A percentile compares a stretch with the other conserved stretches of the same genome.
phyloP scores from a whole-genome alignment of 352 stramenopile genomes.

The Peronospora belbahrii region DNA sequence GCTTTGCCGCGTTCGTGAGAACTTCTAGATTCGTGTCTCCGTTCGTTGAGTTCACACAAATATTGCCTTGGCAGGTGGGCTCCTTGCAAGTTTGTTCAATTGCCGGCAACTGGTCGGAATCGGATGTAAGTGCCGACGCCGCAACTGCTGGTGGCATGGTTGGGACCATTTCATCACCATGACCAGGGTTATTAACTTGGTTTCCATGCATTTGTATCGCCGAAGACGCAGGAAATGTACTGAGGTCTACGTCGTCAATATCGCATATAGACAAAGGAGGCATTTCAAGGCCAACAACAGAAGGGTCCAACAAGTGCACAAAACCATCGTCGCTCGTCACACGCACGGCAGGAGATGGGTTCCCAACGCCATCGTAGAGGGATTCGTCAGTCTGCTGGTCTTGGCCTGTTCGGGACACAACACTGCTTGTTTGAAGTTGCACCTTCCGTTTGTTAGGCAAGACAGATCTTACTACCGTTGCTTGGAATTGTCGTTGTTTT shows the following conservation, averaged over 20 bases:
- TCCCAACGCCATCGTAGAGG: conserved; percentile 14
- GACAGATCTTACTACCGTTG: conserved; percentile 3
- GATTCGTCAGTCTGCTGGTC: conserved; percentile 19
- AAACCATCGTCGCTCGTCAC: conserved; percentile 23
- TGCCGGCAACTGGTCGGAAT: conserved; percentile 2
- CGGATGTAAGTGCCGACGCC: conserved; percentile 12
- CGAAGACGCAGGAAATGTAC: conserved; percentile 28
- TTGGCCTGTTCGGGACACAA: conserved; percentile 2
- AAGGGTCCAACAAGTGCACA: conserved; percentile 31
- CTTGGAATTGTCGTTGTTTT: conserved; percentile 39
- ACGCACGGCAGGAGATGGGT: conserved; percentile 1
- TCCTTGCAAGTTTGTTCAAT: conserved; percentile 2
- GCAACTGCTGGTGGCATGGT: not conserved
- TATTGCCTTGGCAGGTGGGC: not conserved
- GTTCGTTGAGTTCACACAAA: not conserved
- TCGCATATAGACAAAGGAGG: conserved; percentile 49
- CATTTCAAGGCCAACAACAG: conserved; percentile 25
- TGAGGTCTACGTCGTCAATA: conserved; percentile 55
- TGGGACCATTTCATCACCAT: conserved; percentile 1
- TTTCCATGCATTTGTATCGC: conserved; percentile 16
- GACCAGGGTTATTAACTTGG: not conserved
- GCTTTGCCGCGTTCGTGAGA: not conserved
- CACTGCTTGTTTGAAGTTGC: not conserved
- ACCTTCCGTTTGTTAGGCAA: conserved; percentile 30
- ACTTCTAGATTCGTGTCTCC: not conserved